Evolutionary conservation across 345 rosid species (phyloP).

Genomic region (Melaleuca quinquenervia): DNA sequence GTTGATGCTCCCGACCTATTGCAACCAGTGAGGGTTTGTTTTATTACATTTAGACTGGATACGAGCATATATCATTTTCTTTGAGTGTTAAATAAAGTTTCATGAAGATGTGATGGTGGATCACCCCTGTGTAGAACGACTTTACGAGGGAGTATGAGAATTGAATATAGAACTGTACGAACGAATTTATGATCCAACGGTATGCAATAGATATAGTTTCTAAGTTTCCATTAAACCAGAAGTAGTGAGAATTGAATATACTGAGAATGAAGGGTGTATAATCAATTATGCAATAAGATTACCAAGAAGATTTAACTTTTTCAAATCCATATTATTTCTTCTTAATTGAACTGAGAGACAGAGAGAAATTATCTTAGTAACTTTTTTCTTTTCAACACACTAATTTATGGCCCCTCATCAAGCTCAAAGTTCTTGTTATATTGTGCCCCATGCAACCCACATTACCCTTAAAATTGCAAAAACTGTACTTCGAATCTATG

Average conservation of each 20-base stretch:
- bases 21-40: background rate
- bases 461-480: background rate
- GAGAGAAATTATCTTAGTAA: background rate
- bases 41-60: background rate
- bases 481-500: background rate
- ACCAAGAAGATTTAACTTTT: background rate
- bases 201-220: background rate
- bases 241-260: background rate
- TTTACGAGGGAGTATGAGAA: background rate
- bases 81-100: background rate
- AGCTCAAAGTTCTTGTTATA: background rate
- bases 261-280: background rate
- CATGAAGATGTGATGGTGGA: background rate
- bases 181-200: background rate
- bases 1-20: background rate
- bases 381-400: background rate
- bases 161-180: too few relatives aligned
- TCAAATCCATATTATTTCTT: background rate
- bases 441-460: background rate
- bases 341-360: background rate
- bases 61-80: background rate
- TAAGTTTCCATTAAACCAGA: background rate
- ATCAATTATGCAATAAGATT: background rate
- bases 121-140: background rate
- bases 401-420: background rate